Evolutionary conservation across 2,329 filamentous ascomycete genomes (phyloP), one percentile per base, ranked within the genome.

Genomic region (Hypocrella siamensis): DNA sequence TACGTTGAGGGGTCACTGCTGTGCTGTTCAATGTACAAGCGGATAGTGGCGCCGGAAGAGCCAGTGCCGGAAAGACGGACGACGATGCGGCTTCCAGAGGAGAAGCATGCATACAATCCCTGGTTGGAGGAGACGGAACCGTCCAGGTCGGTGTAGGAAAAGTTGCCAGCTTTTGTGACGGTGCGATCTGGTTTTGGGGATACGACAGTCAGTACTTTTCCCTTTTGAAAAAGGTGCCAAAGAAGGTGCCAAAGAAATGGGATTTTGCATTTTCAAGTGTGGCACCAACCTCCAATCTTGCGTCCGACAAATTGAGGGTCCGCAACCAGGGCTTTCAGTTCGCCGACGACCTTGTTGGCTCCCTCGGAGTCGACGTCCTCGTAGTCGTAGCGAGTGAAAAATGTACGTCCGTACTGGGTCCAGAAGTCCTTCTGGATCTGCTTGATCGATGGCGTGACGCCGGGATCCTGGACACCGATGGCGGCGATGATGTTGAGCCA

Each of bases 401-500:
- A 98, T 19, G 86, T 94, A 37, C 90, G 85, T 48, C 90, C 90
- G 56, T 98, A 98, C 35, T 75, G 82, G 48, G 73, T 71, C 90
- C 90, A 98, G 72, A 98, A 96, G 53, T 94, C 84, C 48, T 84
- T 75, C 63, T 98, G 90, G 54, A 98, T 94, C 57, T 86, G 79
- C 51, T 81, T 81, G 60, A 98, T 96, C 61, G 82, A 93, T 31
- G 88, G 86, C 3, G 79, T 84, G 44, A 81, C 76, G 36, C 66
- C 75, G 15, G 81, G 74, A 49, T 79, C 79, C 54, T 84, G 70
- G 53, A 90, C 76, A 41, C 86, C 86, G 30, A 96, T 75, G 42
- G 83, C 88, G 38, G 90, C 90, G 47, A 98, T 92, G 57, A 98
- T 93, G 67, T 98, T 98, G 47, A 98, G 65, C 90, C 90, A 98